Conservation (phyloP, 75 land plant species). For the Picea sitchensis region DNA sequence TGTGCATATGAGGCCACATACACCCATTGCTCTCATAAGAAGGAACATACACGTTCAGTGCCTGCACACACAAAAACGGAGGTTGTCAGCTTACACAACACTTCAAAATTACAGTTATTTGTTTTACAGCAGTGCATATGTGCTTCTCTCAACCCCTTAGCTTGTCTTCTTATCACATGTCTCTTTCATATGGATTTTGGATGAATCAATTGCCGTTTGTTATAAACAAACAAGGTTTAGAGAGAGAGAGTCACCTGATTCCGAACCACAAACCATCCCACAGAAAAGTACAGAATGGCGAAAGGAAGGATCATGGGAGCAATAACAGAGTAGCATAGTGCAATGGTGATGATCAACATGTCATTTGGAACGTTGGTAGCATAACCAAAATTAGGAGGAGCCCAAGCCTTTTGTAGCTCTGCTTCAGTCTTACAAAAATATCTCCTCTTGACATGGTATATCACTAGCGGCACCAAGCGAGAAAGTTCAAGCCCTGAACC, state of each 20-base stretch:
- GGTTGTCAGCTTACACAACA: too few species aligned
- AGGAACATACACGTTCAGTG: slow-evolving; percentile 77
- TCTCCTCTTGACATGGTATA: slow-evolving; percentile 76
- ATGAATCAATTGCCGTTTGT: neutral
- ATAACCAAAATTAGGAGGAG: slow-evolving; percentile 63
- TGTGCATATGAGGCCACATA: slow-evolving; percentile 94
- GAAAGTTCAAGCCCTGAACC: slow-evolving; percentile 89
- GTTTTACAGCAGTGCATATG: neutral
- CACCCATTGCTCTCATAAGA: slow-evolving; percentile 79
- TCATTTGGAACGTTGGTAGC: slow-evolving; percentile 77
- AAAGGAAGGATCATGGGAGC: slow-evolving; percentile 85
- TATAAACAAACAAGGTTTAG: neutral
- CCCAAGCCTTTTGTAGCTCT: slow-evolving; percentile 81
- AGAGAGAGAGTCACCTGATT: slow-evolving; percentile 58
- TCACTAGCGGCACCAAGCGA: slow-evolving; percentile 70
- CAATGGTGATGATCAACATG: slow-evolving; percentile 76
- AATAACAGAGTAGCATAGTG: slow-evolving; percentile 77
- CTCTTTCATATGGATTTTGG: neutral
- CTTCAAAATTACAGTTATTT: too few species aligned
- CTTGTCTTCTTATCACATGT: neutral
- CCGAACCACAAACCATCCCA: slow-evolving; percentile 82
- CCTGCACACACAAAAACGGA: too few species aligned
- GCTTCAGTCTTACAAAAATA: slow-evolving; percentile 84
- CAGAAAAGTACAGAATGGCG: slow-evolving; percentile 73
- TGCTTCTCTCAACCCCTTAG: neutral